Base-by-base conservation (phyloP, 805 yeast genomes). In the Lipomyces yamadae region DNA sequence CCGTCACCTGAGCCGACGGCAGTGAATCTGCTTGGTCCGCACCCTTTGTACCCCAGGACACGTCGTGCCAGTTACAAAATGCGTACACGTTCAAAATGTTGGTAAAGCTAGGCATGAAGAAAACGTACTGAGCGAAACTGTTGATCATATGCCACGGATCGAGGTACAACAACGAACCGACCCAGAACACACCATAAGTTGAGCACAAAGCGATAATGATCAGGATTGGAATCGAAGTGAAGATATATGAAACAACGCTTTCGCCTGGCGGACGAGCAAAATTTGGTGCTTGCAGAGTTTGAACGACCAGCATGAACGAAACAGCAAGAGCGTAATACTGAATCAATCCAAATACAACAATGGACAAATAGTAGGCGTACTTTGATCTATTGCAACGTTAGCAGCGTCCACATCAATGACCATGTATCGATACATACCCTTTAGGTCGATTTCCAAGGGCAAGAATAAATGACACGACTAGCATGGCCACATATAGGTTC, bases 41-140 rank as follows among this genome's bases (percentile, higher is more conserved):
- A 53, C 90, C 90, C 75, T 87, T 87, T n/a, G 90, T 87, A 66
- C 90, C 90, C 90, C 90, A 87, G 1, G 90, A 87, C 58, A 87
- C 84, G 77, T 87, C 90, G 74, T 87, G 90, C 79, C 87, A 85
- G 76, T 87, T 87, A 79, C 89, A 87, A 75, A 87, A 87, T 0
- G 90, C 89, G 76, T 86, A 87, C 59, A 87, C 88, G 74, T 85
- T 86, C 73, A 87, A 78, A 52, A 87, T 85, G 69, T 84, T 84
- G 68, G 83, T 79, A 73, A 83, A 84, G n/a, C 84, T 79, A 4
- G 87, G 86, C 35, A 84, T 82, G 60, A 84, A 77, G 73, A 84
- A 79, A 68, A 83, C 79, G 72, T 84, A 84, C 73, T 84, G 86
- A 11, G 77, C 65, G 30, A 72, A 71, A 18, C 71, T 64, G 61